These are phyloP conservation scores for Globisporangium acanthophoron DNA, from an alignment of 352 stramenopile genomes.

Conservation along the genomic window DNA sequence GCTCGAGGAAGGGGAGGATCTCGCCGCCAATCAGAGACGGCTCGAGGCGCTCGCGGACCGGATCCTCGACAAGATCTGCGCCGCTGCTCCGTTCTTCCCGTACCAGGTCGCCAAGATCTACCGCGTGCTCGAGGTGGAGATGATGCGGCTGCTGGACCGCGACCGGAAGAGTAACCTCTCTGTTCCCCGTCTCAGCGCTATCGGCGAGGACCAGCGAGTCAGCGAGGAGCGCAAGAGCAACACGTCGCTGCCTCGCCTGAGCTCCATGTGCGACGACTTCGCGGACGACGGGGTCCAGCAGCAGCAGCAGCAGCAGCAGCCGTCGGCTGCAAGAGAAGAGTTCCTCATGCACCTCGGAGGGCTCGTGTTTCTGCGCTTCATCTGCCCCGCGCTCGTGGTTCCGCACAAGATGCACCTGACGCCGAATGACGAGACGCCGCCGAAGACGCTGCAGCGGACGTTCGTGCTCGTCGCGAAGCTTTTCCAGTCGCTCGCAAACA, in stretches of 20 bases:
- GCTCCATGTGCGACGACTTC: constrained; percentile 45
- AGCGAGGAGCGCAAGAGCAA: constrained; percentile 34
- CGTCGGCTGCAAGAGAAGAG: constrained; percentile 44
- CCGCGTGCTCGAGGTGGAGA: constrained; percentile 60
- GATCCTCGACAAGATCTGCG: constrained; percentile 45
- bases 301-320: background rate
- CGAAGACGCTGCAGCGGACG: constrained; percentile 51
- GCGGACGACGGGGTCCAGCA: constrained; percentile 18
- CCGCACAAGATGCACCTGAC: constrained; percentile 71
- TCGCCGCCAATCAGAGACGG: constrained; percentile 41
- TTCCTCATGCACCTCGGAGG: constrained; percentile 75
- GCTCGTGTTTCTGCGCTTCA: constrained; percentile 70
- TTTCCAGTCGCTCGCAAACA: constrained; percentile 78
- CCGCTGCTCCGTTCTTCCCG: constrained; percentile 44
- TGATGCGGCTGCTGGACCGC: constrained; percentile 62
- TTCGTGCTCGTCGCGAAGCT: constrained; percentile 76
- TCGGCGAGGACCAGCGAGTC: constrained; percentile 27
- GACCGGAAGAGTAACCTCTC: constrained; percentile 49
- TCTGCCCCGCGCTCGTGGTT: constrained; percentile 71
- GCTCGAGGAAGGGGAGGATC: constrained; percentile 30
- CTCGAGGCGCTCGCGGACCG: constrained; percentile 50
- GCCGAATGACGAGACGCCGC: constrained; percentile 28
- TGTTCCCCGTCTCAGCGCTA: constrained; percentile 41
- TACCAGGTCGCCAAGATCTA: constrained; percentile 81
- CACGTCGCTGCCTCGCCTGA: constrained; percentile 41